Evolutionary conservation across 1,284 basidiomycete species (phyloP), one percentile per base, ranked within the genome.

Genomic region (Rhodofomes roseus): DNA sequence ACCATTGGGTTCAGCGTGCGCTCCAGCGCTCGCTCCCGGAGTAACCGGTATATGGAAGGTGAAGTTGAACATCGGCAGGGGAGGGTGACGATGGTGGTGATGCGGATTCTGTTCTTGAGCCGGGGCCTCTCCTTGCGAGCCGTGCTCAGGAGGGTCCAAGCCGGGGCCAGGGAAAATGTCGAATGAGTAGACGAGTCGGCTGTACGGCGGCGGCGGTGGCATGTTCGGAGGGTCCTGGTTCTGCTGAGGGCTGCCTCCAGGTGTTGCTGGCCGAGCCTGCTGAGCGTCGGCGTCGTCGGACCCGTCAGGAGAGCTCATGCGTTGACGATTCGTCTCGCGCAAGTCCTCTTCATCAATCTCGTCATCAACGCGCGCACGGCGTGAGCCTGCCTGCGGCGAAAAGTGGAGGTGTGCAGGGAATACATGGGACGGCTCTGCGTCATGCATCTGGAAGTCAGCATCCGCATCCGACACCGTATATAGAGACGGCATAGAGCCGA

Each of bases 301-400:
- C n/a, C 5, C 43, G 16, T 52, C 59, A 20, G 68, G 66, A 7
- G 68, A 65, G 51, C 67, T 55, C 58, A 68, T 63, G 6, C 70
- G 65, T 58, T 71, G 71, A 43, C 71, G 65, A 53, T 72, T 72
- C 9, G 66, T 67, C 58, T 68, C 66, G n/a, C 71, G 65, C 56
- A 56, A 40, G 25, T 67, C 61, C 27, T 71, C 69, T 36, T 68
- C 66, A 23, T 70, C 70, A 8, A 61, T 64, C 0, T 69, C 70
- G n/a, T 70, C 69, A 16, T 72, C 71, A 2, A 71, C 70, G 23
- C 70, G 60, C 1, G 66, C 64, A 14, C 71, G 65, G 0, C 70
- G 65, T 25, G 60, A 56, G n/a, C 50, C 50, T 31, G 31, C 66
- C 12, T 59, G 62, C 20, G 63, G n/a, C 6, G 46, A 22, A 22